Conservation (phyloP, 1,284 basidiomycete genomes). For the Trichosporon sp. region DNA sequence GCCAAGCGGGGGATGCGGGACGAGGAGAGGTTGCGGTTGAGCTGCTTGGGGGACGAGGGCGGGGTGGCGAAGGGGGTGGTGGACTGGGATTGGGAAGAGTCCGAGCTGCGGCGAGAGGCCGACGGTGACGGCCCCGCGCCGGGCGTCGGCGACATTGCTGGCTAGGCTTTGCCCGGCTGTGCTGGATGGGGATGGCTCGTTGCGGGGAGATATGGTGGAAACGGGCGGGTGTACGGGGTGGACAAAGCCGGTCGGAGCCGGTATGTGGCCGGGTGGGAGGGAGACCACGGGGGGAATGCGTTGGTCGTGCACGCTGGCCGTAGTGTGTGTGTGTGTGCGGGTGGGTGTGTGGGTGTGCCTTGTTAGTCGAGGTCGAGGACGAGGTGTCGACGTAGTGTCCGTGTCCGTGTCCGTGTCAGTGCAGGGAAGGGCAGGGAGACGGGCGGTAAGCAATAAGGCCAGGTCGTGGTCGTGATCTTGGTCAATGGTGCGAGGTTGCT, state of each 20-base stretch:
- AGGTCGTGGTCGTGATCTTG: too few relatives aligned
- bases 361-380: too few relatives aligned
- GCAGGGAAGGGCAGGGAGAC: too few relatives aligned
- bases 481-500: too few relatives aligned
- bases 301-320: neutral
- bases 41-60: constrained; percentile 8
- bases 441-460: too few relatives aligned
- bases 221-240: neutral
- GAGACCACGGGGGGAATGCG: neutral
- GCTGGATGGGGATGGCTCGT: neutral
- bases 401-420: too few relatives aligned
- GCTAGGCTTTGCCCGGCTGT: neutral
- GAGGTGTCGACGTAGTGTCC: too few relatives aligned
- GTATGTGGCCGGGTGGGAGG: neutral
- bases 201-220: neutral
- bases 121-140: constrained; percentile 10
- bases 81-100: constrained; percentile 8
- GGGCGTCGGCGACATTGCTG: constrained; percentile 2
- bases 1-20: neutral
- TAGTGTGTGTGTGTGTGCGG: neutral
- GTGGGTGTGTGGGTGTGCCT: too few relatives aligned
- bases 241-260: too few relatives aligned
- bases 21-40: neutral
- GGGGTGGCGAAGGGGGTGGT: constrained; percentile 17
- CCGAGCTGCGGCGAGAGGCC: constrained; percentile 16